phyloP scores from a whole-genome alignment of 257 asterid species.

The Leonotis leonurus region DNA sequence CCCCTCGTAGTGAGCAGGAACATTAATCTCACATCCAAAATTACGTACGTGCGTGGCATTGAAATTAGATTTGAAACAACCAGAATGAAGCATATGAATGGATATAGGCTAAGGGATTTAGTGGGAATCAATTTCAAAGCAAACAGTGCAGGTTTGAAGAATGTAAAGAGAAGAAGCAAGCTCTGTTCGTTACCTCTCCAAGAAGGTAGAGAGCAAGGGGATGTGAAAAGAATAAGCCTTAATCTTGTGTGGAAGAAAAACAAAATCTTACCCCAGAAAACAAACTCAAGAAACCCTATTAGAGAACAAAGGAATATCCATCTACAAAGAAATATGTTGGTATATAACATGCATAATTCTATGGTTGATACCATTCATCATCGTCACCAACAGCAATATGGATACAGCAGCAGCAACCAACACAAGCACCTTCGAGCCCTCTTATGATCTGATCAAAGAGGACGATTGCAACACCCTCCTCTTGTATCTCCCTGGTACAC shows the following conservation, averaged over 20 bases:
- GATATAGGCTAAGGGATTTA: too few species aligned
- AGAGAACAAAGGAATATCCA: constrained; percentile 18
- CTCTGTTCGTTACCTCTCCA: constrained; percentile 14
- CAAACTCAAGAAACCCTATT: background rate
- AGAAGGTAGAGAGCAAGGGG: constrained; percentile 1
- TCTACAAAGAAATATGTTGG: constrained; percentile 10
- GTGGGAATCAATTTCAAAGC: too few species aligned
- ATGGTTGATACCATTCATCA: background rate
- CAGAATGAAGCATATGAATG: too few species aligned
- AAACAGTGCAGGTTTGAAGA: background rate
- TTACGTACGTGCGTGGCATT: too few species aligned
- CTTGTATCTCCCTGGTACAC: constrained; percentile 44
- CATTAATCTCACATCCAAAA: too few species aligned
- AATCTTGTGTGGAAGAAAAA: background rate
- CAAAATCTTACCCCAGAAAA: background rate
- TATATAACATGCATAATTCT: constrained; percentile 5
- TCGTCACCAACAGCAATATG: constrained; percentile 10
- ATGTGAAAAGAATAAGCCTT: constrained; percentile 19
- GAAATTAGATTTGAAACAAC: too few species aligned
- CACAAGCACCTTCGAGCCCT: constrained; percentile 41
- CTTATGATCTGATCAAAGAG: constrained; percentile 37
- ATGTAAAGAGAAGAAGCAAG: background rate
- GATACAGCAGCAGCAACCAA: constrained; percentile 17
- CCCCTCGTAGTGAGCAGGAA: too few species aligned
- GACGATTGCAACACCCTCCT: constrained; percentile 49